These are phyloP conservation scores for Phoma sp. DNA, from an alignment of 2,329 filamentous ascomycete genomes.

Conservation along the genomic window DNA sequence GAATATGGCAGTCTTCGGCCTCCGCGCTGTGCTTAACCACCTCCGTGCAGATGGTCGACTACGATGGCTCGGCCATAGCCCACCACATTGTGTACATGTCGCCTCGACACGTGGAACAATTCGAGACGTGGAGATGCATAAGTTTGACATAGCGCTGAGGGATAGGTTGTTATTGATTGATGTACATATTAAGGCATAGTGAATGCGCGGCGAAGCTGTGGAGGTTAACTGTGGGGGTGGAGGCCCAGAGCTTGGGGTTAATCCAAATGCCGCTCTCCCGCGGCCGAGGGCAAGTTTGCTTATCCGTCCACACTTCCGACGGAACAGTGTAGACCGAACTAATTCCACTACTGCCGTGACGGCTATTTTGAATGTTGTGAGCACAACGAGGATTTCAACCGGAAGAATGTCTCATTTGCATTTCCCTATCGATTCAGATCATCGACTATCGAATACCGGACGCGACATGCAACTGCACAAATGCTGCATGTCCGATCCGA, in stretches of 20 bases:
- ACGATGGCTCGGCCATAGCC: neutral
- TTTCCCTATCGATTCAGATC: too few species aligned
- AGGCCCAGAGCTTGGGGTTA: slow-evolving; percentile 15
- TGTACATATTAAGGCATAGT: slow-evolving; percentile 9
- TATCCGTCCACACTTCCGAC: neutral
- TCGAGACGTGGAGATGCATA: slow-evolving; percentile 2
- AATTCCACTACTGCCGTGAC: neutral
- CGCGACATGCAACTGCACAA: too few species aligned
- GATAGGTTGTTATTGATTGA: slow-evolving; percentile 4
- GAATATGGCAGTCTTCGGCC: slow-evolving; percentile 49
- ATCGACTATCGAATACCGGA: too few species aligned
- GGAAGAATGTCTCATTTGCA: too few species aligned
- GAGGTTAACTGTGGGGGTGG: slow-evolving; percentile 16
- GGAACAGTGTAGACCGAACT: slow-evolving; percentile 11
- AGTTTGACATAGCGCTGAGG: slow-evolving; percentile 8
- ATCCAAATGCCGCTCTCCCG: slow-evolving; percentile 7
- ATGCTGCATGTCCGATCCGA: too few species aligned
- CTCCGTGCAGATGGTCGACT: slow-evolving; percentile 14
- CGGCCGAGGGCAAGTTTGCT: slow-evolving; percentile 9
- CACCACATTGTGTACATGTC: slow-evolving; percentile 8
- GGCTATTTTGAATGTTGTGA: too few species aligned
- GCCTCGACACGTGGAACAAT: slow-evolving; percentile 8
- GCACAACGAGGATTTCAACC: too few species aligned
- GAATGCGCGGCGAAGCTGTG: slow-evolving; percentile 2
- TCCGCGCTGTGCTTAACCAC: slow-evolving; percentile 42